Percentiles rank a stretch among this genome's conserved stretches.
Evolutionary conservation across 1,284 basidiomycete species (phyloP).

Genomic region (Pyrrhoderma noxium): DNA sequence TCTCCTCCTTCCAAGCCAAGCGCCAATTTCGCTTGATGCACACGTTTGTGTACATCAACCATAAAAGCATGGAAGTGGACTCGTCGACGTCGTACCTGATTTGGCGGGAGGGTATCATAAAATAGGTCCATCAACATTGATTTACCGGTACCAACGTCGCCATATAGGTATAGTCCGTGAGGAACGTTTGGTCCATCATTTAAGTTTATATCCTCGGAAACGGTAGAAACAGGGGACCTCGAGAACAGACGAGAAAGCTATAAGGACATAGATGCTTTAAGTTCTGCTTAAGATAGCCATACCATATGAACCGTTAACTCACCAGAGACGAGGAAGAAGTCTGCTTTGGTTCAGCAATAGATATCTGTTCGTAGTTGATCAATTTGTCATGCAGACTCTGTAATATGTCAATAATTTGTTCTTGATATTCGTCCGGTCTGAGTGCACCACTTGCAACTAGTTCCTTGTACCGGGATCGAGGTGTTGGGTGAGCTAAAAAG

Average conservation of each 20-base stretch:
- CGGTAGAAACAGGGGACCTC: constrained; percentile 29
- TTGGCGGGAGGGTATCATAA: constrained; percentile 79
- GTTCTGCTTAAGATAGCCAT: not conserved
- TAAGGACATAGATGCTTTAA: constrained; percentile 10
- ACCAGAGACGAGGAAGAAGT: constrained; percentile 37
- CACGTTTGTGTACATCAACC: constrained; percentile 94
- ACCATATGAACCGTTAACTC: too few species aligned
- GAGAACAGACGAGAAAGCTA: constrained; percentile 65
- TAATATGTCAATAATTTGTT: constrained; percentile 74
- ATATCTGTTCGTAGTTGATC: constrained; percentile 63
- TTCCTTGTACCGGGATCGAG: constrained; percentile 65
- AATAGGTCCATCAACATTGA: constrained; percentile 99
- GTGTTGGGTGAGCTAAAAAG: constrained; percentile 30
- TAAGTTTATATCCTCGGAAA: constrained; percentile 31
- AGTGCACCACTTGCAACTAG: constrained; percentile 70
- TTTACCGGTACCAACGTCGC: constrained; percentile 95
- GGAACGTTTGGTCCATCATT: constrained; percentile 41
- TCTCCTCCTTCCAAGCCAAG: constrained; percentile 70
- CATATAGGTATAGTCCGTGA: constrained; percentile 93
- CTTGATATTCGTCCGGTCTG: constrained; percentile 78
- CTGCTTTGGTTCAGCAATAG: constrained; percentile 39
- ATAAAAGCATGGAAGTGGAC: constrained; percentile 99
- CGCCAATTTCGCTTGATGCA: constrained; percentile 72
- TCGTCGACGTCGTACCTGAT: constrained; percentile 71
- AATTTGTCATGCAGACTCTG: constrained; percentile 77